Conservation (phyloP, 2,329 filamentous ascomycete species). For the Penicillium brasilianum region DNA sequence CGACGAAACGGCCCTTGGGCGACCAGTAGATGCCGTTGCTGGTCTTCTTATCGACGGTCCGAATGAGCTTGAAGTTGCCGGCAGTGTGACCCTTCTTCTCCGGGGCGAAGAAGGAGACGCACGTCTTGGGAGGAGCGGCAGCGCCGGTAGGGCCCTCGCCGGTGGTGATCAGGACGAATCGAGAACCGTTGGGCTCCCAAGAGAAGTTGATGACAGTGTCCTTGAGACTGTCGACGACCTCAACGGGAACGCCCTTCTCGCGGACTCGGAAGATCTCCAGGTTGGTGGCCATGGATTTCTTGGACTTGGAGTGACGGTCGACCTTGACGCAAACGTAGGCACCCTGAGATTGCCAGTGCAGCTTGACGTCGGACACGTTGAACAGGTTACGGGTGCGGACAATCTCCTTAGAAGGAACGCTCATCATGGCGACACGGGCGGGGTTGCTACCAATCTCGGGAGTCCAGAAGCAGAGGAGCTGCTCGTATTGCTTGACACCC, state of each 20-base stretch:
- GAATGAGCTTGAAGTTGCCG: constrained; percentile 95
- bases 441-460: constrained; percentile 98
- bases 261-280: constrained; percentile 97
- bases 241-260: constrained; percentile 97
- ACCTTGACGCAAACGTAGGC: constrained; percentile 98
- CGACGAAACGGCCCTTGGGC: constrained; percentile 90
- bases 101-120: constrained; percentile 94
- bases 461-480: constrained; percentile 98
- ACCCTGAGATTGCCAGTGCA: constrained; percentile 97
- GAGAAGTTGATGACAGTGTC: constrained; percentile 99
- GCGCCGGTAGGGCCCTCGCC: constrained; percentile 79
- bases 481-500: constrained; percentile 88
- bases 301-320: constrained; percentile 97
- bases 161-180: constrained; percentile 95
- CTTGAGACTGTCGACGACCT: constrained; percentile 97
- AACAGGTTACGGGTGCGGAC: constrained; percentile 95
- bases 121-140: constrained; percentile 88
- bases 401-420: constrained; percentile 90
- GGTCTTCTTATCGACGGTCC: constrained; percentile 98
- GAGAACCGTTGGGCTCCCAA: constrained; percentile 97
- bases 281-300: constrained; percentile 96
- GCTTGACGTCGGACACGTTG: constrained; percentile 95
- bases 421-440: constrained; percentile 96
- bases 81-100: constrained; percentile 87
- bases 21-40: constrained; percentile 99